phyloP scores from a whole-genome alignment of 129 eudicot genomes.

The Chrysanthemum makinoi region DNA sequence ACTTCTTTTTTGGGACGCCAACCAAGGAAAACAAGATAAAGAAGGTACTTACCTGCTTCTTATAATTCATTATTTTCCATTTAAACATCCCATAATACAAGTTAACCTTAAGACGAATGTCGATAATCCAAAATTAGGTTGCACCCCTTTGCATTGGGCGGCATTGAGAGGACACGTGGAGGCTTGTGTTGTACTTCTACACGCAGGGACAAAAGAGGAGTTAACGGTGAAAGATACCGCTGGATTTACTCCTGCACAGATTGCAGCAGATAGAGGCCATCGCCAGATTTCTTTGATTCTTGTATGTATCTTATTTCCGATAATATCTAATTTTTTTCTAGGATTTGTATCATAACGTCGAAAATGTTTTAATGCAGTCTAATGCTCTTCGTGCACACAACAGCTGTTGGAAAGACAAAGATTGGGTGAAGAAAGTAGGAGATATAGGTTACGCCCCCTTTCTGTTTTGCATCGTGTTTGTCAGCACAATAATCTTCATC shows the following conservation, averaged over 20 bases:
- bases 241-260: constrained; percentile 78
- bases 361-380: constrained; percentile 52
- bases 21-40: constrained; percentile 92
- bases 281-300: constrained; percentile 75
- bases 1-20: constrained; percentile 86
- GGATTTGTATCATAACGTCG: constrained; percentile 8
- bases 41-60: constrained; percentile 51
- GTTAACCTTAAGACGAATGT: not conserved
- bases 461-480: constrained; percentile 55
- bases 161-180: constrained; percentile 82
- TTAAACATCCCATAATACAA: not conserved
- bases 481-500: constrained; percentile 66
- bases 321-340: not conserved
- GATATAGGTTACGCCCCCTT: constrained; percentile 74
- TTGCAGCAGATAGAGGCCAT: constrained; percentile 95
- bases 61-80: not conserved
- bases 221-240: constrained; percentile 71
- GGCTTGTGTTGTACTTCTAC: constrained; percentile 80
- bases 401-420: constrained; percentile 48
- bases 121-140: constrained; percentile 44
- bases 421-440: constrained; percentile 38
- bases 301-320: constrained; percentile 43
- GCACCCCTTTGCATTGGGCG: constrained; percentile 98
- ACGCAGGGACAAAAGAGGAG: constrained; percentile 84
- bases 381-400: constrained; percentile 53